A percentile compares a stretch with the other conserved stretches of the same genome.
Evolutionary conservation across 1,284 basidiomycete species (phyloP).

Genomic region (Apiotrichum domesticum): DNA sequence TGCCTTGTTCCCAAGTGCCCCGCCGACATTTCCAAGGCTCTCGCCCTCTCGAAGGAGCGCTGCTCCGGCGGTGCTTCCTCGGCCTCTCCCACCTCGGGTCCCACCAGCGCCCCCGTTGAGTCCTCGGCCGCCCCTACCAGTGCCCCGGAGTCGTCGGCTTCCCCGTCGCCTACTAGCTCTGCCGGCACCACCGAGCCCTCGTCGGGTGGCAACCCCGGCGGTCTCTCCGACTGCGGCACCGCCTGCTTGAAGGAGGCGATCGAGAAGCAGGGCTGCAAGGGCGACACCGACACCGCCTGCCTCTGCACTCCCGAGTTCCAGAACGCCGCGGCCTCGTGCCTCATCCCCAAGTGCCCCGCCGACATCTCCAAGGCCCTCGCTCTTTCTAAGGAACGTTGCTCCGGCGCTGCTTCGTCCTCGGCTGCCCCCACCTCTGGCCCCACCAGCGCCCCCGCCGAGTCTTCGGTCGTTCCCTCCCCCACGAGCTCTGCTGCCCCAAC

Average conservation of each 20-base stretch:
- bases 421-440: neutral
- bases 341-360: neutral
- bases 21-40: neutral
- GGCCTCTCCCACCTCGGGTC: neutral
- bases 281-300: constrained; percentile 1
- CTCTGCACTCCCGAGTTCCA: constrained; percentile 2
- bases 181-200: neutral
- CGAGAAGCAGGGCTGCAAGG: neutral
- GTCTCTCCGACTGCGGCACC: constrained; percentile 1
- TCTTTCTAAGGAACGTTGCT: neutral
- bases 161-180: neutral
- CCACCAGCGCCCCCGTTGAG: neutral
- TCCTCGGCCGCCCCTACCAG: neutral
- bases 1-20: constrained; percentile 1
- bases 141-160: neutral
- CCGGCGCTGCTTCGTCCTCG: neutral
- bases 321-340: neutral
- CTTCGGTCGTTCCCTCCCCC: too few relatives aligned
- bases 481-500: too few relatives aligned
- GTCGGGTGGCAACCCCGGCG: neutral
- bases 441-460: too few relatives aligned
- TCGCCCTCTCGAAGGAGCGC: neutral
- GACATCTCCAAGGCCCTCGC: constrained; percentile 5
- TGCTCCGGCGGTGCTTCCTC: neutral
- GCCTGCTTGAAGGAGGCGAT: neutral